Percentiles rank a stretch among this genome's conserved stretches.
Conservation (phyloP, 306 rosid species). For the Gastrolobium bilobum region DNA sequence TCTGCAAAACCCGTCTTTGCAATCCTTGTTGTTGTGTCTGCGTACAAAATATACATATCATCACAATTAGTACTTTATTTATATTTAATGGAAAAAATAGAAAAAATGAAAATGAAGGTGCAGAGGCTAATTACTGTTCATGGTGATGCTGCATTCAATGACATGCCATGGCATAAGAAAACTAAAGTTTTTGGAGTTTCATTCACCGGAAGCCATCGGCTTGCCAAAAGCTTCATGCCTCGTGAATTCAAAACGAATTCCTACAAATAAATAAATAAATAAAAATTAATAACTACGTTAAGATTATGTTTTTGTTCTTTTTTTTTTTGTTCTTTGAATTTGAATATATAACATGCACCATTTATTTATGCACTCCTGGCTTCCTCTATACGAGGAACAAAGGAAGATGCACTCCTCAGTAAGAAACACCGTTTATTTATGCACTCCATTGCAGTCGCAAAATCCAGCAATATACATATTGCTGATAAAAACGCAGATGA, state of each 20-base stretch:
- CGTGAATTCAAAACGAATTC: conserved; percentile 66
- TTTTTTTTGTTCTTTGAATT: background rate
- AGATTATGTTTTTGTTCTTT: background rate
- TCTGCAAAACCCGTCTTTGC: conserved; percentile 77
- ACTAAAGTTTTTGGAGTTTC: conserved; percentile 72
- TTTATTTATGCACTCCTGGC: no score
- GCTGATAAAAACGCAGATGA: no score
- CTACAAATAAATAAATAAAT: conserved; percentile 57
- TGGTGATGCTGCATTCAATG: conserved; percentile 96
- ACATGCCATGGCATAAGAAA: conserved; percentile 86
- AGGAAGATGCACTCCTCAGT: no score
- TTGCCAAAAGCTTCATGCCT: conserved; percentile 69
- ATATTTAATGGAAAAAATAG: no score
- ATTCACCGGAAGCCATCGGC: conserved; percentile 73
- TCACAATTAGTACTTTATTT: background rate
- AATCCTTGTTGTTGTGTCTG: conserved; percentile 79
- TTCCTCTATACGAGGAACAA: no score
- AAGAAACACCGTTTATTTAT: no score
- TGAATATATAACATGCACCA: no score
- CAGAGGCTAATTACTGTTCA: conserved; percentile 62
- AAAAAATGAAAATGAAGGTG: background rate
- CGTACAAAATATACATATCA: background rate
- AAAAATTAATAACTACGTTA: background rate
- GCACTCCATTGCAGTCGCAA: no score
- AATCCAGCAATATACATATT: no score